Evolutionary conservation across 2,329 filamentous ascomycete genomes (phyloP), one percentile per base, ranked within the genome.

Genomic region (Chaetomiaceae sp.): DNA sequence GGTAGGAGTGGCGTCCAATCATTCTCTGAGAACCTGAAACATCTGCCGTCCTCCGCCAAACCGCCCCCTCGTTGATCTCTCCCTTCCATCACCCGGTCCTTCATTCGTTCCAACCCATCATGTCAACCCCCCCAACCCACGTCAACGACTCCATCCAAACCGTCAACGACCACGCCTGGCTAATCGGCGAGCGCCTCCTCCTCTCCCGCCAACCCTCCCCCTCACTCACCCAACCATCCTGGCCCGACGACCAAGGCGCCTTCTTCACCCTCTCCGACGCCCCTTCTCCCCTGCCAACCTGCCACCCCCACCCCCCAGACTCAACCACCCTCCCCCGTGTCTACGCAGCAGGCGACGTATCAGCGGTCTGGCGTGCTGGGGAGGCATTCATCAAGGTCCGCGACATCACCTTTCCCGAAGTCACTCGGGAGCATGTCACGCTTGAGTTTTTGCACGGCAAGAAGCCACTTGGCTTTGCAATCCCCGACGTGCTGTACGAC

Each of bases 341-440:
- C 14, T 49, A 56, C 33, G 19, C 48, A 3, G 49, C 40, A 14
- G 49, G 45, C 2, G 40, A 49, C 33, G 22, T 19, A 6, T 12
- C 56, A 4, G 56, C 60, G 2, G 54, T 63, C 23, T 64, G 51
- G 53, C 44, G 45, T 11, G 54, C 59, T 14, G 58, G 61, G 1
- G 45, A 61, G n/a, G 59, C 59, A 12, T 61, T 63, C 34, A 54
- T 58, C 39, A 62, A 63, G 40, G 48, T 54, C 0, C 53, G 48
- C 27, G 12, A 51, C 33, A n/a, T 59, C 12, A n/a, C 6, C n/a
- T 11, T 11, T 0, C 57, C 53, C 17, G 6, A 46, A 3, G 34
- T 17, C 1, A 63, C 58, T 3, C 31, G 55, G 38, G 61, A 63
- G 51, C 55, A 64, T 38, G 43, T 47, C 33, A 62, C 57, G 3